Percentiles rank a stretch among this genome's conserved stretches.
Conservation (phyloP, 2,329 filamentous ascomycete genomes). For the Zopfia rhizophila region DNA sequence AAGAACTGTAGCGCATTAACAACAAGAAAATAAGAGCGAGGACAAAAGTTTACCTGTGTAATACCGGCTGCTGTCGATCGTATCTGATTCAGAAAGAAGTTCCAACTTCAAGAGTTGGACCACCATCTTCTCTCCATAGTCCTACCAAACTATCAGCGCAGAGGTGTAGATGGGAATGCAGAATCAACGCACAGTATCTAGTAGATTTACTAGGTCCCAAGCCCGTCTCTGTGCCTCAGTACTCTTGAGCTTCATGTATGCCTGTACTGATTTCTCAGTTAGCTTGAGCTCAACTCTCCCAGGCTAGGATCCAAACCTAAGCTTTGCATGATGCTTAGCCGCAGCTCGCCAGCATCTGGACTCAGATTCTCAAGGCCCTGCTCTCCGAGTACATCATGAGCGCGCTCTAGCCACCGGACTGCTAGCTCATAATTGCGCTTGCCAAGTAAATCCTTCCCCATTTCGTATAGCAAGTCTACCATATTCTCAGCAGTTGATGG, state of each 20-base stretch:
- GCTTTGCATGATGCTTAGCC: slow-evolving; percentile 71
- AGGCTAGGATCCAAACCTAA: slow-evolving; percentile 40
- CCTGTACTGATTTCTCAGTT: slow-evolving; percentile 63
- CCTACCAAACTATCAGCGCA: slow-evolving; percentile 29
- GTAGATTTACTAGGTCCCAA: slow-evolving; percentile 65
- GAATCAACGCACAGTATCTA: slow-evolving; percentile 62
- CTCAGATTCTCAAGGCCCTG: slow-evolving; percentile 68
- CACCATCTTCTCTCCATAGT: slow-evolving; percentile 71
- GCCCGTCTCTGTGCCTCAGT: slow-evolving; percentile 63
- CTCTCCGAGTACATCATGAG: slow-evolving; percentile 67
- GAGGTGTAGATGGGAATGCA: not conserved
- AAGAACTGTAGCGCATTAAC: slow-evolving; percentile 59
- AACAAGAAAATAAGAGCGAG: not conserved
- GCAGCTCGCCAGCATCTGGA: slow-evolving; percentile 70
- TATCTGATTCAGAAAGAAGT: slow-evolving; percentile 62
- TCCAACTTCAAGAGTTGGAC: slow-evolving; percentile 76
- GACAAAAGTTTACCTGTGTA: slow-evolving; percentile 49
- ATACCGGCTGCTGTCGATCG: slow-evolving; percentile 53
- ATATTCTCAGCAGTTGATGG: slow-evolving; percentile 67
- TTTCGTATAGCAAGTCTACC: slow-evolving; percentile 75
- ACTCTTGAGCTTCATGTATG: slow-evolving; percentile 61
- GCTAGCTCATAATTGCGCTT: slow-evolving; percentile 67
- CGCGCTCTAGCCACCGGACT: slow-evolving; percentile 77
- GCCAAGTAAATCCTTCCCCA: slow-evolving; percentile 70
- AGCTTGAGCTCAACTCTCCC: not conserved